These are phyloP conservation scores for Clarireedia paspali DNA, from an alignment of 2,329 filamentous ascomycete species.

Conservation along the genomic window DNA sequence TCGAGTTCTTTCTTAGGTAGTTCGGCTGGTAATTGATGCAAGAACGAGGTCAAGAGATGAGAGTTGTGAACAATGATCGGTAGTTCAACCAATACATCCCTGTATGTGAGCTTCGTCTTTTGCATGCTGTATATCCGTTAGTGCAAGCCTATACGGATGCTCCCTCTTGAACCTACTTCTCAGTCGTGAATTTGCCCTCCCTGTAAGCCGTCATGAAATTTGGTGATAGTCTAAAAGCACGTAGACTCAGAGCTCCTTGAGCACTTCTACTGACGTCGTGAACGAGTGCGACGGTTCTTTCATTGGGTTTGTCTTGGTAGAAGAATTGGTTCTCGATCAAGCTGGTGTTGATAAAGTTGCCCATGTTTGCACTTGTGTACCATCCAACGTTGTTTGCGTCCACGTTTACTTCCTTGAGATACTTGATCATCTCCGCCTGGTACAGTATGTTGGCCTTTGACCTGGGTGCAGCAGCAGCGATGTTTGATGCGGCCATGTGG, in stretches of 20 bases:
- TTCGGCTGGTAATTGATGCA: constrained; percentile 78
- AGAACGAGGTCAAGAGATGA: constrained; percentile 88
- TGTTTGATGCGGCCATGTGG: constrained; percentile 53
- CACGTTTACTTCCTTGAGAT: constrained; percentile 93
- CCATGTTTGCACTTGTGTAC: constrained; percentile 98
- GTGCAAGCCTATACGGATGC: neutral
- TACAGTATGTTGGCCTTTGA: constrained; percentile 85
- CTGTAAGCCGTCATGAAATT: constrained; percentile 87
- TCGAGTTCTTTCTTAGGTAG: constrained; percentile 60
- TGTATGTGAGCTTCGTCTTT: constrained; percentile 88
- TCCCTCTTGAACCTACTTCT: constrained; percentile 56
- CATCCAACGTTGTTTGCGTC: constrained; percentile 97
- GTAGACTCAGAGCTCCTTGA: constrained; percentile 80
- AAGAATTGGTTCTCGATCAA: constrained; percentile 97
- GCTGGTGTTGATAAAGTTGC: constrained; percentile 91
- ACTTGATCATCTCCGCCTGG: constrained; percentile 95
- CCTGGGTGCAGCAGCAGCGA: constrained; percentile 81
- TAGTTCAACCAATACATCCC: constrained; percentile 87
- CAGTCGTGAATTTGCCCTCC: constrained; percentile 93
- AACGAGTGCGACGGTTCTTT: constrained; percentile 78
- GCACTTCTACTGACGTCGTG: constrained; percentile 94
- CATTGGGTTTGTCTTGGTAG: constrained; percentile 90
- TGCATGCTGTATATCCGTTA: constrained; percentile 56
- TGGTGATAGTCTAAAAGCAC: constrained; percentile 84
- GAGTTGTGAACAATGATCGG: constrained; percentile 92